phyloP scores from a whole-genome alignment of 768 basidiomycete genomes.

The Auriculariales sp. region DNA sequence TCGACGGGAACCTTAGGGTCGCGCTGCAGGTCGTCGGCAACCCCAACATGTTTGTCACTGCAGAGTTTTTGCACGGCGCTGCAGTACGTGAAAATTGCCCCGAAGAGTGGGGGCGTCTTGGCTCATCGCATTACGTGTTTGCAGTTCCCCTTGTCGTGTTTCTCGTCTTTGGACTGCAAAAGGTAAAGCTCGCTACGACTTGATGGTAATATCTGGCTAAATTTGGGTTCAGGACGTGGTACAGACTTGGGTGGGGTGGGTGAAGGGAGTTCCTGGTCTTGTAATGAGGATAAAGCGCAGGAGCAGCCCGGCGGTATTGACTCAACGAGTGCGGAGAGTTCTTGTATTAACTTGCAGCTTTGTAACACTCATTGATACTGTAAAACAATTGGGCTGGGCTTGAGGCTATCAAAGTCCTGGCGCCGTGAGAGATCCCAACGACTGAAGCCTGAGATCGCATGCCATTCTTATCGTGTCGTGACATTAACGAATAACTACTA shows the following conservation, averaged over 20 bases:
- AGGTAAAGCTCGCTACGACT: background rate
- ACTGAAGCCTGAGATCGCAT: too few relatives aligned
- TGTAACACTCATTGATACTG: too few relatives aligned
- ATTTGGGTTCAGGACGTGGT: background rate
- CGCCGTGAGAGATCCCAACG: too few relatives aligned
- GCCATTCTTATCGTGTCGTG: too few relatives aligned
- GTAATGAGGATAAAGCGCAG: too few relatives aligned
- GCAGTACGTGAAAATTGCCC: background rate
- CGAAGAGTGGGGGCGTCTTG: background rate
- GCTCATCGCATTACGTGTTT: background rate
- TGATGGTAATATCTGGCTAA: background rate
- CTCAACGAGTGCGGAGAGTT: too few relatives aligned
- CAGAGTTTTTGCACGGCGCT: background rate
- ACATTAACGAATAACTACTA: too few relatives aligned
- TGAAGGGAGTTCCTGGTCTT: too few relatives aligned
- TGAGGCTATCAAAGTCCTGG: too few relatives aligned
- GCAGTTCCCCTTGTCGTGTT: background rate
- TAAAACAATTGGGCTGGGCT: too few relatives aligned
- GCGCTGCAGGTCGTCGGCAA: background rate
- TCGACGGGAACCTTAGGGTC: background rate
- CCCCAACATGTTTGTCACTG: background rate
- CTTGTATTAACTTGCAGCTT: too few relatives aligned
- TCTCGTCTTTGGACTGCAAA: background rate
- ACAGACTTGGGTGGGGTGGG: background rate
- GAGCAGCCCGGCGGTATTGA: too few relatives aligned